Percentiles rank a stretch among this genome's conserved stretches.
Conservation (phyloP, 768 basidiomycete genomes). For the Phylloporus rhodoxanthus region DNA sequence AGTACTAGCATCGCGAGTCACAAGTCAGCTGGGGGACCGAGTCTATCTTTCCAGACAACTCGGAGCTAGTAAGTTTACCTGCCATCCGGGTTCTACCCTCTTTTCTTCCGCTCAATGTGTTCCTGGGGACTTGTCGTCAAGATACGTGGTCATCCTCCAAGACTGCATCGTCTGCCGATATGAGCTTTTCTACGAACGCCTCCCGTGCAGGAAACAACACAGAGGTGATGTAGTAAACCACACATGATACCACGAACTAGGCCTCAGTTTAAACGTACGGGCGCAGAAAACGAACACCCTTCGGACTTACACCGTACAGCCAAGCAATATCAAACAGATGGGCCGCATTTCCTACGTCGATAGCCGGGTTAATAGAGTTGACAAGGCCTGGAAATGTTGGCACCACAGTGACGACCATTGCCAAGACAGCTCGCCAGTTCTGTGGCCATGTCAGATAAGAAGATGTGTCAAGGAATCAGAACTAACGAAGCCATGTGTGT, state of each 20-base stretch:
- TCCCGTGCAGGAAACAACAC: conserved; percentile 25
- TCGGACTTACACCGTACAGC: conserved; percentile 57
- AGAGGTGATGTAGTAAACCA: conserved; percentile 30
- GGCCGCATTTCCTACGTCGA: conserved; percentile 55
- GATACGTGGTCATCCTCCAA: background rate
- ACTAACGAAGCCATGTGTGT: conserved; percentile 62
- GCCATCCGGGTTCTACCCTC: too few relatives aligned
- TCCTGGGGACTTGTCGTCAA: background rate
- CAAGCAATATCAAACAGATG: conserved; percentile 69
- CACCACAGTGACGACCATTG: conserved; percentile 60
- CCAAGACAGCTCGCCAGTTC: conserved; percentile 78
- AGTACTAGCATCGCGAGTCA: too few relatives aligned
- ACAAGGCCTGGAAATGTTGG: conserved; percentile 76
- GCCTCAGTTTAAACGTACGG: background rate
- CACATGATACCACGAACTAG: conserved; percentile 25
- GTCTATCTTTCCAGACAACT: too few relatives aligned
- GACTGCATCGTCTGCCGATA: conserved; percentile 23
- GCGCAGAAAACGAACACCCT: background rate
- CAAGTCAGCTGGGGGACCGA: too few relatives aligned
- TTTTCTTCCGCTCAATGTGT: background rate
- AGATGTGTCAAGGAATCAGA: background rate
- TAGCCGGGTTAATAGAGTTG: conserved; percentile 60
- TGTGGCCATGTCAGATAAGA: conserved; percentile 22
- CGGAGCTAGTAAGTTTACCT: too few relatives aligned
- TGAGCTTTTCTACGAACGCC: conserved; percentile 25